Conservation (phyloP, 768 basidiomycete genomes). For the Podaxis sp. region DNA sequence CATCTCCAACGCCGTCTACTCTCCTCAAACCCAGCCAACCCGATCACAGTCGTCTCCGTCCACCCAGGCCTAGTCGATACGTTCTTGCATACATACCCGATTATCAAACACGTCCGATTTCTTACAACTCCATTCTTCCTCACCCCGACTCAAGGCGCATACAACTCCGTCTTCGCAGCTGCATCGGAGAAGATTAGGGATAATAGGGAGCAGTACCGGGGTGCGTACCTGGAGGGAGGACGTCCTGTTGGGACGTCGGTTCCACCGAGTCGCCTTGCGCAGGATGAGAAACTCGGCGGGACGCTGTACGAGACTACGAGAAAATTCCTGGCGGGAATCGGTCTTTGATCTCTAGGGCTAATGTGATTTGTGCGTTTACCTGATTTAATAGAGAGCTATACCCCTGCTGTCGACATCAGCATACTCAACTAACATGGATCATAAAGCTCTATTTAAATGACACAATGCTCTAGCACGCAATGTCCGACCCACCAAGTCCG, state of each 20-base stretch:
- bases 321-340: slow-evolving; percentile 9
- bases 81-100: slow-evolving; percentile 23
- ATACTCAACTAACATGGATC: neutral
- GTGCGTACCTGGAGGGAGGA: slow-evolving; percentile 24
- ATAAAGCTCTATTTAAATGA: neutral
- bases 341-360: neutral
- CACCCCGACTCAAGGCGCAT: slow-evolving; percentile 24
- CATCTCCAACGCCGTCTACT: neutral
- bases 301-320: slow-evolving; percentile 15
- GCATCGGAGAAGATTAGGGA: slow-evolving; percentile 23
- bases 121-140: slow-evolving; percentile 22
- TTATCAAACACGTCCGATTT: slow-evolving; percentile 17
- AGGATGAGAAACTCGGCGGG: slow-evolving; percentile 17
- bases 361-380: too few species aligned
- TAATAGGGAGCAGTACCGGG: slow-evolving; percentile 24
- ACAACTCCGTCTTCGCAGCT: slow-evolving; percentile 30
- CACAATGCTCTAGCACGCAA: neutral
- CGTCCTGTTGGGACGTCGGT: slow-evolving; percentile 21
- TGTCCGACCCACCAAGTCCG: neutral
- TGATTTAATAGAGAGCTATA: neutral
- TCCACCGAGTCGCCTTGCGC: slow-evolving; percentile 11
- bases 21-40: neutral
- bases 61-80: slow-evolving; percentile 33
- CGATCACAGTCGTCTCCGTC: slow-evolving; percentile 22
- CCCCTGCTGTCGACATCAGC: neutral